Evolutionary conservation across 768 basidiomycete genomes (phyloP).

Genomic region (Mycena indigotica): DNA sequence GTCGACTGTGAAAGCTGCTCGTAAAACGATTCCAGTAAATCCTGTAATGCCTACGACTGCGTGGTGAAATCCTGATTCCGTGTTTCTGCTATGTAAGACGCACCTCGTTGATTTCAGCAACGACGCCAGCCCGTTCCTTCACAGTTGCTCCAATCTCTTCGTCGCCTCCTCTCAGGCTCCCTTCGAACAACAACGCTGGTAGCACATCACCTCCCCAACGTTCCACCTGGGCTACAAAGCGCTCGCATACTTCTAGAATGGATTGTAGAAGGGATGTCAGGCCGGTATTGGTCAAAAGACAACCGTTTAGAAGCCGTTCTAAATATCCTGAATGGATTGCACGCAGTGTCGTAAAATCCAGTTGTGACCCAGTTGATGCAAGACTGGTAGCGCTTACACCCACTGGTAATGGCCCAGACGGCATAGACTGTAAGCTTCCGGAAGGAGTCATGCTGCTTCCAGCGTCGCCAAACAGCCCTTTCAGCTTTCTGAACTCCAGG

Average conservation of each 20-base stretch:
- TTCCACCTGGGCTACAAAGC: constrained; percentile 86
- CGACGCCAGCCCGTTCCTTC: constrained; percentile 63
- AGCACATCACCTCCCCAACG: constrained; percentile 91
- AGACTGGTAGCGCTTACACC: constrained; percentile 32
- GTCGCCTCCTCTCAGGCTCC: constrained; percentile 62
- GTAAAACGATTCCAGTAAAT: constrained; percentile 74
- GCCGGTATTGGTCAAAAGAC: constrained; percentile 67
- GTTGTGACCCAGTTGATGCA: constrained; percentile 20
- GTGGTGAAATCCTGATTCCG: constrained; percentile 1
- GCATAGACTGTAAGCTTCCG: constrained; percentile 15
- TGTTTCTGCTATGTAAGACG: constrained; percentile 21
- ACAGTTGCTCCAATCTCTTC: constrained; percentile 74
- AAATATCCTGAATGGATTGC: constrained; percentile 81
- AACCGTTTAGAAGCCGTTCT: constrained; percentile 76
- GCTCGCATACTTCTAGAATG: constrained; percentile 82
- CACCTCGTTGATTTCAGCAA: constrained; percentile 81
- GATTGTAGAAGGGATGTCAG: constrained; percentile 65
- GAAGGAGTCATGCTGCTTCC: constrained; percentile 16
- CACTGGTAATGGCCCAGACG: constrained; percentile 19
- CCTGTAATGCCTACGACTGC: constrained; percentile 59
- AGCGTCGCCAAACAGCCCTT: constrained; percentile 50
- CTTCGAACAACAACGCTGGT: constrained; percentile 81
- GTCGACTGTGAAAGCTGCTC: constrained; percentile 77
- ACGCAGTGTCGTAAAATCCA: constrained; percentile 88
- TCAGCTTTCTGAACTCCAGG: constrained; percentile 75